Conservation (phyloP, 371 early-diverging fungal species). For the Apophysomyces ossiformis region DNA sequence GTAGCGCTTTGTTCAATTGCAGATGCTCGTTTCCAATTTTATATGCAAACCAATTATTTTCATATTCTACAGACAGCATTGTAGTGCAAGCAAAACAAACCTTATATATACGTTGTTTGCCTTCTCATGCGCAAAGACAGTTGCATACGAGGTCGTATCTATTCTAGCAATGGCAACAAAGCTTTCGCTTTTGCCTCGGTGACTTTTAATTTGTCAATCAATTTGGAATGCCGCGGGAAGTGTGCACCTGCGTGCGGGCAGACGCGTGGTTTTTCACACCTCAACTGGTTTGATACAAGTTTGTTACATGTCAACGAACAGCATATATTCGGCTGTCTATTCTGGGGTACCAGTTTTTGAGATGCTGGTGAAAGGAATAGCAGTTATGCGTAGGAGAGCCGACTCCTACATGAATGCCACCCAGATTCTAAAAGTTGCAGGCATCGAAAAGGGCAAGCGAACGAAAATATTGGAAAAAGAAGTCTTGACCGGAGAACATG, state of each 20-base stretch:
- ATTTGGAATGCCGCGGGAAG: slow-evolving; percentile 10
- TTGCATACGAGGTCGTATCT: no score
- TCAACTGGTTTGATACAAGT: not conserved
- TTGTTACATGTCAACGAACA: slow-evolving; percentile 25
- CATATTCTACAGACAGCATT: no score
- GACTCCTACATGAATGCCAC: slow-evolving; percentile 96
- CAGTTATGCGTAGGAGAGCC: slow-evolving; percentile 88
- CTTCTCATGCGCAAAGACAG: no score
- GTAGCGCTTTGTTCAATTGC: no score
- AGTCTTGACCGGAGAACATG: slow-evolving; percentile 82
- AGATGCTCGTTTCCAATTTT: no score
- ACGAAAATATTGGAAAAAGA: slow-evolving; percentile 94
- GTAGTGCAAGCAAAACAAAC: no score
- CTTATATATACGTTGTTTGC: no score
- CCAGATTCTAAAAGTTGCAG: slow-evolving; percentile 97
- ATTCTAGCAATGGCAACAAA: no score
- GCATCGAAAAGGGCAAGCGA: slow-evolving; percentile 89
- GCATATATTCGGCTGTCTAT: slow-evolving; percentile 76
- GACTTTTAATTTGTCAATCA: not conserved
- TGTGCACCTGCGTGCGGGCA: not conserved
- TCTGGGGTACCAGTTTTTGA: slow-evolving; percentile 88
- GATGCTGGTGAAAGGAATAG: slow-evolving; percentile 79
- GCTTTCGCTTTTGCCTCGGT: not conserved
- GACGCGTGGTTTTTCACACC: not conserved
- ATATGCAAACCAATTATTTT: no score